phyloP scores from a whole-genome alignment of 1,284 basidiomycete genomes.

The Leucoagaricus sp. region DNA sequence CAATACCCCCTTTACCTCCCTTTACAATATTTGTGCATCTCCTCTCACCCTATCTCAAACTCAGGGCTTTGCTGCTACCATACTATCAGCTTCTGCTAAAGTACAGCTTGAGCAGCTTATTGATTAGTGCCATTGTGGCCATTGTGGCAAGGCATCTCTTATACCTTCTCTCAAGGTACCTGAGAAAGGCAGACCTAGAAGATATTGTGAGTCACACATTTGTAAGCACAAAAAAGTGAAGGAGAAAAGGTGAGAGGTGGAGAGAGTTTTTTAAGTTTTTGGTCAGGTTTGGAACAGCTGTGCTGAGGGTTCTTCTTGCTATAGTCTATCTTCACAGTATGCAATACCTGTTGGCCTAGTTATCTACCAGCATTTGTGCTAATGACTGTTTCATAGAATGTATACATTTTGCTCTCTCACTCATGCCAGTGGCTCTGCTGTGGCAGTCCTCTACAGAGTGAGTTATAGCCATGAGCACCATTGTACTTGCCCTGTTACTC shows the following conservation, averaged over 20 bases:
- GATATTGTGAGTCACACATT: slow-evolving; percentile 64
- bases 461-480: slow-evolving; percentile 29
- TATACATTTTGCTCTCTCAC: slow-evolving; percentile 48
- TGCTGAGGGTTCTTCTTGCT: slow-evolving; percentile 51
- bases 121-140: slow-evolving; percentile 57
- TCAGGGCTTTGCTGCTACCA: slow-evolving; percentile 64
- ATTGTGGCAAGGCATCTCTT: slow-evolving; percentile 66
- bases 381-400: slow-evolving; percentile 42
- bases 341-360: slow-evolving; percentile 26
- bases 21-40: slow-evolving; percentile 68
- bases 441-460: neutral
- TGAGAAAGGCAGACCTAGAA: slow-evolving; percentile 61
- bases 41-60: slow-evolving; percentile 64
- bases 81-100: slow-evolving; percentile 48
- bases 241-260: slow-evolving; percentile 42
- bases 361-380: slow-evolving; percentile 10
- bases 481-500: slow-evolving; percentile 46
- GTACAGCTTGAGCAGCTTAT: slow-evolving; percentile 50
- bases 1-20: slow-evolving; percentile 55
- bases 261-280: slow-evolving; percentile 37
- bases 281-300: slow-evolving; percentile 43
- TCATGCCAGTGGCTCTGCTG: slow-evolving; percentile 34
- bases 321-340: slow-evolving; percentile 65
- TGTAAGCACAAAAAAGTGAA: slow-evolving; percentile 47
- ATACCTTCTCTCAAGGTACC: slow-evolving; percentile 72